Base-by-base conservation (phyloP, 2,329 filamentous ascomycete genomes). In the Macroventuria anomochaeta region DNA sequence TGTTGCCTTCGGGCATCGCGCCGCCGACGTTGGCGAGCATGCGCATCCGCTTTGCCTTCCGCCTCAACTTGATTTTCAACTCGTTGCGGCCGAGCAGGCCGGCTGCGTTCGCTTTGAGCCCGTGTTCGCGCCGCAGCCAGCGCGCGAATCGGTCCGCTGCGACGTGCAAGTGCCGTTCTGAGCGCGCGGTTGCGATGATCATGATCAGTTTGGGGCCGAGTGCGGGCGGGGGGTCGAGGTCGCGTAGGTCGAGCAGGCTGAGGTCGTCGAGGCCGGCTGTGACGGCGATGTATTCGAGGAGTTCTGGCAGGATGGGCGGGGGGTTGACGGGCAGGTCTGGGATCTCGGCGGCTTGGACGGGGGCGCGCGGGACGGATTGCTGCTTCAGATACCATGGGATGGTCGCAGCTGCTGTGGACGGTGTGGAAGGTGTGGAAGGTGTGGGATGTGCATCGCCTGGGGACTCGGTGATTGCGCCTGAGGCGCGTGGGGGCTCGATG, bases 91-190 rank as follows among this genome's bases (percentile, higher is more conserved):
- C 93, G 51, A 99, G 82, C 34, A 97, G 77, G 0, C 95, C 95
- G 70, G 96, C 95, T 0, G 95, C 93, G 62, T 87, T 84, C 0
- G 93, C 91, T 2, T 83, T 79, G 31, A 97, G 77, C 48, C 87
- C 86, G 73, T 91, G 85, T 11, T 86, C 84, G 34, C 83, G 86
- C 46, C 92, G 83, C 37, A 97, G 78, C 89, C 91, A 97, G 53
- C 93, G 85, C 59, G 93, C 91, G 21, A 96, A 83, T n/a, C 91
- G 86, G 69, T 96, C 92, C 0, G 93, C 91, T 1, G 91, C 91
- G 18, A 96, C 88, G 69, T 96, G 93, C 29, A 99, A 80, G 77
- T 99, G 95, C 46, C 93, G 92, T 74, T 97, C 91, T 66, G 91
- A 96, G 53, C 95, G 88, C 12, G 93, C 91, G 7, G 92, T 96